These are phyloP conservation scores for Russula sp. DNA, from an alignment of 768 basidiomycete species.

Conservation along the genomic window DNA sequence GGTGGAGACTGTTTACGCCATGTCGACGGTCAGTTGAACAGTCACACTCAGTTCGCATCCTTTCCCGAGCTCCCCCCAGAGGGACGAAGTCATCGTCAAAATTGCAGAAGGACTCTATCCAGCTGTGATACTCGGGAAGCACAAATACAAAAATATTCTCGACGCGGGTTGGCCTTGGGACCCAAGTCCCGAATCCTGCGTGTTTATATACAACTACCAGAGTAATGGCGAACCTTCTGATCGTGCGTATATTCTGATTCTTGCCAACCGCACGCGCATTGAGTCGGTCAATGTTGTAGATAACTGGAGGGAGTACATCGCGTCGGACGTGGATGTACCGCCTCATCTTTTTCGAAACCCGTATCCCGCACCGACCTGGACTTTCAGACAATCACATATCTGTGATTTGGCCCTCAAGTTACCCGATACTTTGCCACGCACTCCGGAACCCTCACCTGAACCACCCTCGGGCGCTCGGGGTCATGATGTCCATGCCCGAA, in stretches of 20 bases:
- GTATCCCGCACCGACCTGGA: conserved; percentile 27
- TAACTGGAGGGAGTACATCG: conserved; percentile 21
- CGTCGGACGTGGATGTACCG: conserved; percentile 5
- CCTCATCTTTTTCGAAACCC: conserved; percentile 16
- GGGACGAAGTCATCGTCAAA: conserved; percentile 25
- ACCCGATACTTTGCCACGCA: conserved; percentile 17
- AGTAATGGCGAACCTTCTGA: conserved; percentile 21
- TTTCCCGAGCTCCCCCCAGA: conserved; percentile 17
- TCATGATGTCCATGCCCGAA: neutral
- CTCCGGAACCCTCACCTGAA: conserved; percentile 11
- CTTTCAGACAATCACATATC: conserved; percentile 9
- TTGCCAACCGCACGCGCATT: neutral
- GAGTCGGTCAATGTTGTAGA: conserved; percentile 13
- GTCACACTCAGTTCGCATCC: conserved; percentile 1
- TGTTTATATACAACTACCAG: conserved; percentile 23
- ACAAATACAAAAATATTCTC: conserved; percentile 23
- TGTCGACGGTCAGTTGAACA: conserved; percentile 27
- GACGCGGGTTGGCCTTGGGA: conserved; percentile 6
- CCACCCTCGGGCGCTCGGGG: neutral
- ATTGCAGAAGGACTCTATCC: conserved; percentile 11
- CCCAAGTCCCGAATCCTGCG: conserved; percentile 11
- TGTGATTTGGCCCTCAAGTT: neutral
- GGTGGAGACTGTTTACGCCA: conserved; percentile 25
- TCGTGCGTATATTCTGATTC: conserved; percentile 17
- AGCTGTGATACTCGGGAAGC: conserved; percentile 20